Evolutionary conservation across 495 filamentous ascomycete species (phyloP).

Genomic region (Hypoxylon lienhwacheense): DNA sequence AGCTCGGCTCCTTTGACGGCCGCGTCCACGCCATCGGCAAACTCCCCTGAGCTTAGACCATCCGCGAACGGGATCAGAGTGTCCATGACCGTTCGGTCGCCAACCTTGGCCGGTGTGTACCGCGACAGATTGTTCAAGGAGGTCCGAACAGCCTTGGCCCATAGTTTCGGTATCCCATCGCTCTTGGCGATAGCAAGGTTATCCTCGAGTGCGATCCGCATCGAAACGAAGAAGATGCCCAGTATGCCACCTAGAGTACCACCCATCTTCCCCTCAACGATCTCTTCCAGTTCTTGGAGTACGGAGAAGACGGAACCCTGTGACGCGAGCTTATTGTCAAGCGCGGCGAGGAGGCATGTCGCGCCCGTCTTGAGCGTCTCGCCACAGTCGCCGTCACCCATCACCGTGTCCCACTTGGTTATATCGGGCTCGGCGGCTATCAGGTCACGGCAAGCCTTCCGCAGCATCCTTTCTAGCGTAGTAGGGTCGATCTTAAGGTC

Average conservation of each 20-base stretch:
- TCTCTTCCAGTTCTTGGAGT: conserved; percentile 56
- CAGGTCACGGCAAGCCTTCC: conserved; percentile 53
- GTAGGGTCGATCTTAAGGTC: conserved; percentile 49
- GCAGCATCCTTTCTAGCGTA: conserved; percentile 53
- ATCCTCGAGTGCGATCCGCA: conserved; percentile 52
- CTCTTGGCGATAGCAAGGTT: conserved; percentile 39
- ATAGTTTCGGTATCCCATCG: conserved; percentile 37
- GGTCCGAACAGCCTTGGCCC: conserved; percentile 42
- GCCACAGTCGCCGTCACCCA: conserved; percentile 68
- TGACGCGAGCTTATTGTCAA: conserved; percentile 41
- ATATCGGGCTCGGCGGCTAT: conserved; percentile 59
- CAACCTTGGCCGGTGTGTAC: conserved; percentile 53
- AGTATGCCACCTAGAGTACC: conserved; percentile 64
- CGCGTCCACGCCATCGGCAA: conserved; percentile 54
- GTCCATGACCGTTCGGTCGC: conserved; percentile 60
- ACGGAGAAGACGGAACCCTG: conserved; percentile 54
- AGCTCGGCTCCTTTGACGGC: conserved; percentile 57
- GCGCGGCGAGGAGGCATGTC: conserved; percentile 44
- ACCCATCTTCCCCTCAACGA: conserved; percentile 61
- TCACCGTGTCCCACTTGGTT: conserved; percentile 64
- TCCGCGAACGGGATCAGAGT: conserved; percentile 60
- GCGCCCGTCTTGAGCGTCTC: conserved; percentile 59
- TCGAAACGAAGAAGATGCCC: conserved; percentile 60
- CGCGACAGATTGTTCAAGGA: conserved; percentile 50
- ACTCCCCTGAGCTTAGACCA: conserved; percentile 47